Evolutionary conservation across 2,329 filamentous ascomycete species (phyloP).

Genomic region (Penicillium sp.): DNA sequence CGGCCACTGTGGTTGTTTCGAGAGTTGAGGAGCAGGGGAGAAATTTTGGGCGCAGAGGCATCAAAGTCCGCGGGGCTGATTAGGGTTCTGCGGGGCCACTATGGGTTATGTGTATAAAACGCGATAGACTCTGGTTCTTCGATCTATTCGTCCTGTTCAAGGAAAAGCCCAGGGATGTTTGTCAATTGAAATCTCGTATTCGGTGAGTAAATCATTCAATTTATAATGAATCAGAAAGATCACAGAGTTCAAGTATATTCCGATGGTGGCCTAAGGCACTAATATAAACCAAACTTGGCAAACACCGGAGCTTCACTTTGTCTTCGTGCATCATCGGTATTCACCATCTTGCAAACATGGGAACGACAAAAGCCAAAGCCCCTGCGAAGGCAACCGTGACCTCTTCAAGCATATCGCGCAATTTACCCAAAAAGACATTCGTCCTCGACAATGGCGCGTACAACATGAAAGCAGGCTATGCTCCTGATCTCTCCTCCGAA

Average conservation of each 20-base stretch:
- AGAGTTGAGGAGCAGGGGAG: slow-evolving; percentile 13
- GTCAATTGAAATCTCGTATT: neutral
- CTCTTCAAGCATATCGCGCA: slow-evolving; percentile 34
- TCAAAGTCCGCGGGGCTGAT: slow-evolving; percentile 30
- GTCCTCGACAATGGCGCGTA: slow-evolving; percentile 92
- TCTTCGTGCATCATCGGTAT: slow-evolving; percentile 1
- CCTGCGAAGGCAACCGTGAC: slow-evolving; percentile 53
- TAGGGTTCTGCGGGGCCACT: slow-evolving; percentile 27
- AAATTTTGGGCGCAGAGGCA: slow-evolving; percentile 25
- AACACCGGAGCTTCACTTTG: slow-evolving; percentile 14
- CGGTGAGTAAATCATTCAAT: neutral
- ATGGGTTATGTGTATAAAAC: neutral
- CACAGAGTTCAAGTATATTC: neutral
- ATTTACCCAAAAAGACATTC: slow-evolving; percentile 65
- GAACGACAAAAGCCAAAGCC: slow-evolving; percentile 35
- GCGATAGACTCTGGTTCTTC: neutral
- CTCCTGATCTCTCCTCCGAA: slow-evolving; percentile 41
- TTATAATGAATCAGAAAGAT: neutral
- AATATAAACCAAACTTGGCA: slow-evolving; percentile 16
- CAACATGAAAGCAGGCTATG: slow-evolving; percentile 86
- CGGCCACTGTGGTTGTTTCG: slow-evolving; percentile 1
- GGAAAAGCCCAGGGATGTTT: no score
- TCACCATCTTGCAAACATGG: slow-evolving; percentile 23
- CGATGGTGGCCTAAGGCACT: neutral
- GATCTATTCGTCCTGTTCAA: neutral